These are phyloP conservation scores for Epichloe bromicola DNA, from an alignment of 2,329 filamentous ascomycete genomes.

Conservation along the genomic window DNA sequence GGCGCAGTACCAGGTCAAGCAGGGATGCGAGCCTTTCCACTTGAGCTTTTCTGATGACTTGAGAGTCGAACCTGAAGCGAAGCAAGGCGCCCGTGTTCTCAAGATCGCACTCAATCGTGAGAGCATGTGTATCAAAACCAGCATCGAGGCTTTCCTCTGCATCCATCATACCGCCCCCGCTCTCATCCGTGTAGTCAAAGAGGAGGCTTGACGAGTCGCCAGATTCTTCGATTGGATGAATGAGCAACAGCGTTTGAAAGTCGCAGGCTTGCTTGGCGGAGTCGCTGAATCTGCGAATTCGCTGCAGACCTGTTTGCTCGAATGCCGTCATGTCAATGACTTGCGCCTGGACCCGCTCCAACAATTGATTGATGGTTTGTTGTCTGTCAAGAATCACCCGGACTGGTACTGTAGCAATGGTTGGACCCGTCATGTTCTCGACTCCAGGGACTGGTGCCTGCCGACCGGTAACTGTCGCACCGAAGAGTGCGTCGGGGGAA, in stretches of 20 bases:
- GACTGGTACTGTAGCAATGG: slow-evolving; percentile 16
- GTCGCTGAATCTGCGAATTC: neutral
- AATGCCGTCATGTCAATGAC: slow-evolving; percentile 1
- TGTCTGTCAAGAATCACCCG: slow-evolving; percentile 16
- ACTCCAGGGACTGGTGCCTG: slow-evolving; percentile 12
- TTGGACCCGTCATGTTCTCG: slow-evolving; percentile 15
- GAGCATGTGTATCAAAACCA: slow-evolving; percentile 2
- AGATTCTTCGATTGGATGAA: slow-evolving; percentile 7
- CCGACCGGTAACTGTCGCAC: slow-evolving; percentile 13
- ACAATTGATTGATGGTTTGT: slow-evolving; percentile 22
- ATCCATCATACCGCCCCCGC: neutral
- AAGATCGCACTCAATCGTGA: slow-evolving; percentile 1
- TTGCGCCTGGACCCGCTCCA: slow-evolving; percentile 19
- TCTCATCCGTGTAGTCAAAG: neutral
- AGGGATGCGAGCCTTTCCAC: neutral
- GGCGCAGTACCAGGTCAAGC: slow-evolving; percentile 1
- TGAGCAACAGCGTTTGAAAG: slow-evolving; percentile 7
- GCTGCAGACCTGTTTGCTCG: slow-evolving; percentile 3
- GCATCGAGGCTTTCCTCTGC: neutral
- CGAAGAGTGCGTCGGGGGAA: slow-evolving; percentile 18
- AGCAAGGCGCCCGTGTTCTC: neutral
- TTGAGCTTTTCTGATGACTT: neutral
- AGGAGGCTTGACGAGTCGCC: neutral
- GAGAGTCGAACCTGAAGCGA: slow-evolving; percentile 1
- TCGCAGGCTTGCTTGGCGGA: slow-evolving; percentile 1